Evolutionary conservation across 2,329 filamentous ascomycete species (phyloP).

Genomic region (Epicoccum sorghinum): DNA sequence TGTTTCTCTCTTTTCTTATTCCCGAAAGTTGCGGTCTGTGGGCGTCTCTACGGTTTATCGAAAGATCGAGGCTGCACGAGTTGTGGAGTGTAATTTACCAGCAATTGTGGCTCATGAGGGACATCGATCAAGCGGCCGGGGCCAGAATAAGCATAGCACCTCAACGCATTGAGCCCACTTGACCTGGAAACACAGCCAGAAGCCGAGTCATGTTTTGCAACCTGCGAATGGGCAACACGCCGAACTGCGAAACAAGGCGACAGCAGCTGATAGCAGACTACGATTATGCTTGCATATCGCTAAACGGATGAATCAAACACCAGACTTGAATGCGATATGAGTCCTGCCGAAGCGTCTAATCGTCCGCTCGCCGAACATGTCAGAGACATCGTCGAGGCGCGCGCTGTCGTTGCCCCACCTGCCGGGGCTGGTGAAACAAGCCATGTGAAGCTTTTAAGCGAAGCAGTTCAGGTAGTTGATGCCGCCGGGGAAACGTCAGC

Average conservation of each 20-base stretch:
- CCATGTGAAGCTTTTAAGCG: slow-evolving; percentile 5
- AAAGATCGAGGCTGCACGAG: no score
- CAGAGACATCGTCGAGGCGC: neutral
- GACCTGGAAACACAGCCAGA: neutral
- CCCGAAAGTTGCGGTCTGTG: no score
- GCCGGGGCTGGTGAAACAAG: slow-evolving; percentile 10
- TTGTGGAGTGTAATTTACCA: neutral
- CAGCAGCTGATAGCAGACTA: no score
- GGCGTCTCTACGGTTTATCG: no score
- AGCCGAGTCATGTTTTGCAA: no score
- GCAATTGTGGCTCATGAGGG: neutral
- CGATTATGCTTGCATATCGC: no score
- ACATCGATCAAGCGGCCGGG: neutral
- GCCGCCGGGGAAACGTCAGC: slow-evolving; percentile 6
- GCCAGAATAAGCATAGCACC: no score
- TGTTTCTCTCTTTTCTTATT: no score
- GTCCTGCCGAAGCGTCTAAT: neutral
- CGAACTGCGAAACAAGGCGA: no score
- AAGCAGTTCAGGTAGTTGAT: neutral
- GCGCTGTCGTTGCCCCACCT: neutral
- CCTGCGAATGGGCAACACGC: no score
- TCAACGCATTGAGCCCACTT: neutral
- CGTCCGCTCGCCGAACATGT: neutral
- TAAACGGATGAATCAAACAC: no score
- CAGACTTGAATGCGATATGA: no score